Conservation (phyloP, 257 asterid genomes). For the Scutellaria galericulata region DNA sequence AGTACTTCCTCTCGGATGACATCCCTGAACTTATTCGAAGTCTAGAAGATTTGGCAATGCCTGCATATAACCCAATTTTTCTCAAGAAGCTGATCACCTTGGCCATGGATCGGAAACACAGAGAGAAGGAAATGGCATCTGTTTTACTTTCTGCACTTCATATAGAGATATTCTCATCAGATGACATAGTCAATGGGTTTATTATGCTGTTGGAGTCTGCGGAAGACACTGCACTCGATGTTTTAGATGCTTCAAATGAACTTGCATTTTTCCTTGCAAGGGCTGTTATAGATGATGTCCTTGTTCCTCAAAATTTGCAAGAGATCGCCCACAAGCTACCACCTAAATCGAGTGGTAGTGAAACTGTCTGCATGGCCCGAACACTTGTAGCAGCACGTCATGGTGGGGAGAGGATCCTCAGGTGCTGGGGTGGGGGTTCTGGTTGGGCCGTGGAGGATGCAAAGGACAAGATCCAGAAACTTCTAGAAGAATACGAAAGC, state of each 20-base stretch:
- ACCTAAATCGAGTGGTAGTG: conserved; percentile 75
- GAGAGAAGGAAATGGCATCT: conserved; percentile 98
- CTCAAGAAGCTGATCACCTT: conserved; percentile 84
- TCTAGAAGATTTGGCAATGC: conserved; percentile 79
- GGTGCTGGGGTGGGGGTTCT: conserved; percentile 99
- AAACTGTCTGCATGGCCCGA: conserved; percentile 75
- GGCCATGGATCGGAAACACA: conserved; percentile 91
- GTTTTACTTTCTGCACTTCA: conserved; percentile 88
- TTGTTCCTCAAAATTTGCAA: conserved; percentile 85
- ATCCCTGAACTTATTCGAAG: conserved; percentile 91
- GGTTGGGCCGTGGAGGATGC: conserved; percentile 99
- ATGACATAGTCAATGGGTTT: conserved; percentile 86
- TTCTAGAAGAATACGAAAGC: conserved; percentile 92
- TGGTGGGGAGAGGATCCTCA: conserved; percentile 97
- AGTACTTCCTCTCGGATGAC: conserved; percentile 92
- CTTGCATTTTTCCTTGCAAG: conserved; percentile 90
- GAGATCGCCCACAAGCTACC: conserved; percentile 70
- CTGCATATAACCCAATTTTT: conserved; percentile 74
- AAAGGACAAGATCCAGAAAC: conserved; percentile 93
- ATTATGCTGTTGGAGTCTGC: conserved; percentile 88
- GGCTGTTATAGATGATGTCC: conserved; percentile 90
- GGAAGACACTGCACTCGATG: conserved; percentile 92
- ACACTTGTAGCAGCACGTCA: conserved; percentile 89
- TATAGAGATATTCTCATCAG: conserved; percentile 84
- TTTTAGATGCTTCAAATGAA: conserved; percentile 86